Evolutionary conservation across 257 asterid genomes (phyloP), one percentile per base, ranked within the genome.

Genomic region (Plectranthus barbatus): DNA sequence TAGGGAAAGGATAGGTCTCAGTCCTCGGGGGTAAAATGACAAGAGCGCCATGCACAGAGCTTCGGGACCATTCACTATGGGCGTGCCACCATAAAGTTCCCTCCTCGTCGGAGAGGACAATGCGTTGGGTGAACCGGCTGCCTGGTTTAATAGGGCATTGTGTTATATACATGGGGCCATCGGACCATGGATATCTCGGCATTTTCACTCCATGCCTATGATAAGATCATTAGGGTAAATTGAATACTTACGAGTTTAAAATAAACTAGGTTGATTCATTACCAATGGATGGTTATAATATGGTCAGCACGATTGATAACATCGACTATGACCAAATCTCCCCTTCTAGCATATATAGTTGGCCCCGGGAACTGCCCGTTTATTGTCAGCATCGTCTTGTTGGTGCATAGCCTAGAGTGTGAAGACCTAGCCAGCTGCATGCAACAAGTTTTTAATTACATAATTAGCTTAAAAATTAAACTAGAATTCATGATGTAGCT

Each of bases 1-100:
- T 36, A 36, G 41, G 41, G 41, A 36, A 36, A 7, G 41, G 41
- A 36, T 36, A 36, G 3, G 11, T 36, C 41, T 36, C 11, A 6
- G 3, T 9, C 41, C 10, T 1, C 1, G 41, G 41, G 1, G 41
- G 41, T 9, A 36, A 36, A 0, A 36, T 9, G 2, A 36, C 41
- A 36, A 36, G 41, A 10, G 41, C 41, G 1, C 41, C 41, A 8
- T 36, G 0, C 11, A 36, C 41, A 9, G 41, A 6, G 41, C 7
- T 6, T 59, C 91, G 71, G 3, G 79, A 83, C 87, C 82, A 79
- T 72, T 65, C 69, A 51, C 84, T 79, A 26, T 84, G 92, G 42
- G 92, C 92, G 47, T 84, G 88, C 93, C 93, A 85, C 93, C 89
- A 85, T 23, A 85, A 57, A 6, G 89, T 85, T 6, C 93, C 93